Percentiles rank a stretch among this genome's conserved stretches.
These are phyloP conservation scores for Harringtonia aguacate DNA, from an alignment of 2,329 filamentous ascomycete genomes.

Conservation along the genomic window DNA sequence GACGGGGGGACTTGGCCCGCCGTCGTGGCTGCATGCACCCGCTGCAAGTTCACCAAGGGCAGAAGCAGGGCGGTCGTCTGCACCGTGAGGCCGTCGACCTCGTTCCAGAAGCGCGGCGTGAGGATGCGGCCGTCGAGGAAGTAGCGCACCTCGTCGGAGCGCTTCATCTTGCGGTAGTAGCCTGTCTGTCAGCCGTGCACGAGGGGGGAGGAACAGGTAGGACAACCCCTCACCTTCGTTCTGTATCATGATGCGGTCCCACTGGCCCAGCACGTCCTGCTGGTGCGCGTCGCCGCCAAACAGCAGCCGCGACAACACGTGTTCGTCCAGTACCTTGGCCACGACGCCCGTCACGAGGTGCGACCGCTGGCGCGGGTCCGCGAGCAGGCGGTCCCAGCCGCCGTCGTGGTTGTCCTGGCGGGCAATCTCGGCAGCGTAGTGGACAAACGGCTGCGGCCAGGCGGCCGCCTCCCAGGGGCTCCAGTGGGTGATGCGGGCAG, in stretches of 20 bases:
- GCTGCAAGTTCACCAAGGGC: constrained; percentile 22
- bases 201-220: background rate
- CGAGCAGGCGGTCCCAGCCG: constrained; percentile 24
- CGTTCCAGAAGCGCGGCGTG: constrained; percentile 24
- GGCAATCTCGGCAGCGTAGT: constrained; percentile 21
- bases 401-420: constrained; percentile 22
- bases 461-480: constrained; percentile 1
- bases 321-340: constrained; percentile 25
- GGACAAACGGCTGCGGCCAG: constrained; percentile 20
- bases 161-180: constrained; percentile 23
- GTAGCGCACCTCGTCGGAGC: constrained; percentile 18
- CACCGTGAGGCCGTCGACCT: constrained; percentile 23
- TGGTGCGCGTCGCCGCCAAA: constrained; percentile 25
- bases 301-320: constrained; percentile 26
- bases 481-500: background rate
- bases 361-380: constrained; percentile 17
- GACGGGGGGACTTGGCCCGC: background rate
- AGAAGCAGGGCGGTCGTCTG: constrained; percentile 23
- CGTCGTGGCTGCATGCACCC: constrained; percentile 3
- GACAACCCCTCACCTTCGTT: constrained; percentile 18
- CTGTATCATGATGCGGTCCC: constrained; percentile 19
- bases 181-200: constrained; percentile 16
- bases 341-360: constrained; percentile 25
- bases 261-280: constrained; percentile 17
- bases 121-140: constrained; percentile 15